These are phyloP conservation scores for Trypanosoma avium DNA, from an alignment of 208 protist genomes.

Conservation along the genomic window DNA sequence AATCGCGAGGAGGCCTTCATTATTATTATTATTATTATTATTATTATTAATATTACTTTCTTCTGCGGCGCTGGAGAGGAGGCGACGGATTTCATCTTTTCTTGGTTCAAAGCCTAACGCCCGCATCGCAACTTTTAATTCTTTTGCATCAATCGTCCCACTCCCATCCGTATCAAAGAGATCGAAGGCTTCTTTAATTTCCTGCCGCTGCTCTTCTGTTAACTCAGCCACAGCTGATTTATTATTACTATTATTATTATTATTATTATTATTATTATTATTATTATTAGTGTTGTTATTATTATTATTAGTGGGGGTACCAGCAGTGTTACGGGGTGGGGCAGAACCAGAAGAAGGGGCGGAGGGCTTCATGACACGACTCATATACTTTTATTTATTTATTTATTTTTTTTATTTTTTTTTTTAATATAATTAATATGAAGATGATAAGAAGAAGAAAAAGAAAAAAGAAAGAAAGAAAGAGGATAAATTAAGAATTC, in stretches of 20 bases:
- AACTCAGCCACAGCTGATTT: slow-evolving; percentile 27
- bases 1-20: slow-evolving; percentile 55
- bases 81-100: slow-evolving; percentile 91
- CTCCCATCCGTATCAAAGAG: slow-evolving; percentile 96
- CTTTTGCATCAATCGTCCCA: slow-evolving; percentile 91
- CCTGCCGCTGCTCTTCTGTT: slow-evolving; percentile 84
- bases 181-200: slow-evolving; percentile 96
- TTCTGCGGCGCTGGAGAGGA: slow-evolving; percentile 48
- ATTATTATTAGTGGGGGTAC: neutral
- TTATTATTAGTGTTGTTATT: neutral
- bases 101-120: slow-evolving; percentile 95
- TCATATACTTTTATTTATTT: too few species aligned
- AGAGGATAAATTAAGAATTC: too few species aligned
- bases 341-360: too few species aligned
- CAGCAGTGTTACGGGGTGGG: too few species aligned
- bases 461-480: too few species aligned
- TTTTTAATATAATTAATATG: too few species aligned
- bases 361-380: too few species aligned
- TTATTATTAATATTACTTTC: too few species aligned
- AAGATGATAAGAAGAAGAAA: too few species aligned
- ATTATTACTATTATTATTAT: neutral
- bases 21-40: too few species aligned
- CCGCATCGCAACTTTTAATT: slow-evolving; percentile 94
- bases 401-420: too few species aligned
- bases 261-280: neutral